phyloP scores from a whole-genome alignment of 2,329 filamentous ascomycete species.

The Sporothrix brasiliensis region DNA sequence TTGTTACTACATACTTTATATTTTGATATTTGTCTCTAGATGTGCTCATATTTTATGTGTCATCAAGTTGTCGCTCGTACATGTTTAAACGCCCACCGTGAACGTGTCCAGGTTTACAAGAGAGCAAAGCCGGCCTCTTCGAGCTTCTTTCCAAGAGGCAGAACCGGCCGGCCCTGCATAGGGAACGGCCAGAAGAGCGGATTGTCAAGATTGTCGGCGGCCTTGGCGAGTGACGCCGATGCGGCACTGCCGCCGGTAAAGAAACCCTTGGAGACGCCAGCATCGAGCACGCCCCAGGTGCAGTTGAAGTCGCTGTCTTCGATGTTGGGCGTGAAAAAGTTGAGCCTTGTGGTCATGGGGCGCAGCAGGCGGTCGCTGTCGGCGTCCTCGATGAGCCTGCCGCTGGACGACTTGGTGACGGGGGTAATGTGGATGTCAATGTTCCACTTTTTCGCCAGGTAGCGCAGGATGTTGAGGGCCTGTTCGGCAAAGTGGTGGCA shows the following conservation, averaged over 20 bases:
- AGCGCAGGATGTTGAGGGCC: slow-evolving; percentile 62
- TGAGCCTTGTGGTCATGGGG: slow-evolving; percentile 56
- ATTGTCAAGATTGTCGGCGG: slow-evolving; percentile 51
- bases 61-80: not conserved
- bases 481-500: slow-evolving; percentile 65
- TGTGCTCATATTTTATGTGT: no score
- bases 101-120: slow-evolving; percentile 37
- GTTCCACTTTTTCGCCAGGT: slow-evolving; percentile 61
- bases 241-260: slow-evolving; percentile 22
- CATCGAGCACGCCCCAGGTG: slow-evolving; percentile 46
- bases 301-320: slow-evolving; percentile 53
- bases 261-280: slow-evolving; percentile 18
- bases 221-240: slow-evolving; percentile 27
- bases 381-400: not conserved
- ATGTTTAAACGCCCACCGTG: not conserved
- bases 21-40: no score
- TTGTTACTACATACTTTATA: no score
- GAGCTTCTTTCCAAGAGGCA: slow-evolving; percentile 52
- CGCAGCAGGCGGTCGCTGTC: slow-evolving; percentile 41
- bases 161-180: slow-evolving; percentile 60
- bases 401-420: slow-evolving; percentile 30
- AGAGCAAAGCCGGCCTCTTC: slow-evolving; percentile 57
- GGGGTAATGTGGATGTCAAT: slow-evolving; percentile 53
- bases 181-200: slow-evolving; percentile 65
- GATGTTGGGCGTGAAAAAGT: slow-evolving; percentile 60